Evolutionary conservation across 768 basidiomycete species (phyloP), one percentile per base, ranked within the genome.

Genomic region (Leccinum truebloodii): DNA sequence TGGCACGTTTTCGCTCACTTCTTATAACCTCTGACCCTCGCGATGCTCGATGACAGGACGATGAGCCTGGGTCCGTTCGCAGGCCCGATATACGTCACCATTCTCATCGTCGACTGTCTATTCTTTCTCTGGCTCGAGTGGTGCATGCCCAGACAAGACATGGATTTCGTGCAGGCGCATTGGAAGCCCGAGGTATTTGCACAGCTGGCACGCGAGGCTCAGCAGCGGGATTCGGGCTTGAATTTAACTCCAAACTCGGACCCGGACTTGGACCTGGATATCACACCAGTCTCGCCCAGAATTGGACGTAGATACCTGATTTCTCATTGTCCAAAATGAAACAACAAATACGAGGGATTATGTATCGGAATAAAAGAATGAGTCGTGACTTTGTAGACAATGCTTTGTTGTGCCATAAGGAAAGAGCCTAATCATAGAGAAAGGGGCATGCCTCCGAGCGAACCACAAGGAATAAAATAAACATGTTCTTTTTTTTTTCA

Each of bases 71-170:
- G 91, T 0, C 83, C 82, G 0, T 87, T 93, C 51, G 92, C 87
- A 9, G 97, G 97, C 0, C 85, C 86, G 2, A 97, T 98, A 49
- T 90, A 94, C 67, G 87, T 90, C 9, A 85, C 89, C 64, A 98
- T 98, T 44, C 76, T 97, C 46, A 79, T 95, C 30, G 92, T 98
- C 1, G 89, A 95, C 67, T 94, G 93, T 69, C 73, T 96, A 8
- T 96, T 97, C 74, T 94, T 93, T 71, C 68, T 86, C 65, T 78
- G 92, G 53, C 79, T 99, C 4, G 94, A 97, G 67, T 91, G 86
- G 87, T 87, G 86, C 79, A 82, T 86, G 70, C 96, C 96, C 0
- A 77, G 88, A 51, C 84, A 88, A 22, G 79, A 86, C 58, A 76
- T 97, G 55, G 92, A 96, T 72, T 86, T 83, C 64, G 94, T 93